Evolutionary conservation across 2,329 filamentous ascomycete genomes (phyloP).

Genomic region (Aspergillus clavatus): DNA sequence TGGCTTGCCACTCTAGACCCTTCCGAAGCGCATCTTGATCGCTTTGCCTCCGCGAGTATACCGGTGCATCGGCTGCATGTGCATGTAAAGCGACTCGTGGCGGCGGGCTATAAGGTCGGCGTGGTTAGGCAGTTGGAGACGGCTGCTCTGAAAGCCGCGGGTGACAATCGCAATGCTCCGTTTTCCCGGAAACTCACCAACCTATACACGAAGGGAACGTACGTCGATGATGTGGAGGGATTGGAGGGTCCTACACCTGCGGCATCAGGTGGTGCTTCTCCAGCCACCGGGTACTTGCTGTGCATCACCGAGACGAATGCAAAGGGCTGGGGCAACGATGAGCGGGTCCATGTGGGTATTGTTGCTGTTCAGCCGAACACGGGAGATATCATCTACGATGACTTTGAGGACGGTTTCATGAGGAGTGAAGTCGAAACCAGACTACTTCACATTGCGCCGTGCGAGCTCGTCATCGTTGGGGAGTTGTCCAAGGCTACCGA

Average conservation of each 20-base stretch:
- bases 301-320: conserved; percentile 83
- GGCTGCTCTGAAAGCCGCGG: conserved; percentile 88
- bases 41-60: conserved; percentile 93
- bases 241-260: conserved; percentile 56
- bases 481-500: conserved; percentile 86
- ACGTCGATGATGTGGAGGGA: conserved; percentile 87
- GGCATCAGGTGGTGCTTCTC: conserved; percentile 52
- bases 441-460: conserved; percentile 90
- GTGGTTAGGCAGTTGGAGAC: conserved; percentile 94
- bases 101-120: conserved; percentile 91
- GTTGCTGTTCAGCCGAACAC: conserved; percentile 93
- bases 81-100: conserved; percentile 87
- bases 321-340: conserved; percentile 78
- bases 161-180: conserved; percentile 87
- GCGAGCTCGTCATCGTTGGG: conserved; percentile 90
- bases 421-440: conserved; percentile 90
- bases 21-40: conserved; percentile 85
- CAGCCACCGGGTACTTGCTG: conserved; percentile 77
- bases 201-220: conserved; percentile 96
- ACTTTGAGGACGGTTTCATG: conserved; percentile 98
- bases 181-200: conserved; percentile 93
- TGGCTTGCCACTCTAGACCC: conserved; percentile 50
- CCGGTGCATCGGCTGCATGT: conserved; percentile 87
- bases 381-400: conserved; percentile 91
- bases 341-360: conserved; percentile 87